Conservation (phyloP, 179 eudicot genomes). For the Patellifolia procumbens region DNA sequence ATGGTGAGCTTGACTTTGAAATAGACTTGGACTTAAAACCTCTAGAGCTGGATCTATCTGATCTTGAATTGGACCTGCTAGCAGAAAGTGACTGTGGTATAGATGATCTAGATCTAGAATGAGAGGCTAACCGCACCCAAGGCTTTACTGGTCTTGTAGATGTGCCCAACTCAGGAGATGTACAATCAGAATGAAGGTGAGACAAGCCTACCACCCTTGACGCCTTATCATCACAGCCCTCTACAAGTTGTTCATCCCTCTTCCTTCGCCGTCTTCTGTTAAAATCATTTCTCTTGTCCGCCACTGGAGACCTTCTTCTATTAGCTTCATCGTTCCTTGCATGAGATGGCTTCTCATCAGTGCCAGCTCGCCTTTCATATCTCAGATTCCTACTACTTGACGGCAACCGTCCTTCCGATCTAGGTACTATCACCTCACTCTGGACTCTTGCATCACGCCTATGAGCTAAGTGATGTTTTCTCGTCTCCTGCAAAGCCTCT, state of each 20-base stretch:
- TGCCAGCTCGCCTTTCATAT: slow-evolving; percentile 24
- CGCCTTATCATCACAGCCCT: slow-evolving; percentile 30
- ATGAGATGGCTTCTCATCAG: slow-evolving; percentile 29
- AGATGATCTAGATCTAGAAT: slow-evolving; percentile 32
- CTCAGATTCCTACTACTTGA: slow-evolving; percentile 22
- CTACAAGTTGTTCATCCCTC: slow-evolving; percentile 30
- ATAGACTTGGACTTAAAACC: slow-evolving; percentile 31
- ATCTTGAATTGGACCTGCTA: slow-evolving; percentile 28
- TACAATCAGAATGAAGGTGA: slow-evolving; percentile 27
- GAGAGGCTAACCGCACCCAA: slow-evolving; percentile 29
- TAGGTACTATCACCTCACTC: slow-evolving; percentile 24
- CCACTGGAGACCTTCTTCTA: slow-evolving; percentile 16
- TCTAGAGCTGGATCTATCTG: slow-evolving; percentile 26
- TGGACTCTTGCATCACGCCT: slow-evolving; percentile 18
- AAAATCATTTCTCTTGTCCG: slow-evolving; percentile 27
- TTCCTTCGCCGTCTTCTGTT: slow-evolving; percentile 33
- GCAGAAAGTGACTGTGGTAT: slow-evolving; percentile 27
- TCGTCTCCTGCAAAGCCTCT: slow-evolving; percentile 26
- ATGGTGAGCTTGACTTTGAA: slow-evolving; percentile 42
- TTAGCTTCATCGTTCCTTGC: slow-evolving; percentile 27
- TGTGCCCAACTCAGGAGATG: slow-evolving; percentile 30
- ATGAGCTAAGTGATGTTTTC: slow-evolving; percentile 16
- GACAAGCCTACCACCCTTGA: slow-evolving; percentile 34
- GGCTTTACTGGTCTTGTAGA: slow-evolving; percentile 30
- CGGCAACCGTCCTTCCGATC: slow-evolving; percentile 23